Conservation (phyloP, 805 yeast species). For the Metschnikowia gruessii region DNA sequence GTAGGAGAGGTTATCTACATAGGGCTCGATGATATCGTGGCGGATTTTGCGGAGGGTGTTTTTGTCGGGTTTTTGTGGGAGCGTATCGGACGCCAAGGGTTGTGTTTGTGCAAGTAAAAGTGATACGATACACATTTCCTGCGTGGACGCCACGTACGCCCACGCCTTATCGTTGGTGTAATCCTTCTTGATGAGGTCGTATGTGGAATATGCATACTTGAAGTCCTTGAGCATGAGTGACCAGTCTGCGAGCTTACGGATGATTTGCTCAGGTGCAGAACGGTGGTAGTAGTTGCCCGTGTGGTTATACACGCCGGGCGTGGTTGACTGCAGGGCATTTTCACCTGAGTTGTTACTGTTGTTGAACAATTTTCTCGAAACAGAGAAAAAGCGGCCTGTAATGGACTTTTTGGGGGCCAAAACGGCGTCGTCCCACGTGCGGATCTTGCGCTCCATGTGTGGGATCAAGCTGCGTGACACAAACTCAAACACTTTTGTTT, state of each 20-base stretch:
- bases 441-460: slow-evolving; percentile 79
- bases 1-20: slow-evolving; percentile 69
- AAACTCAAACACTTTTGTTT: slow-evolving; percentile 44
- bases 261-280: slow-evolving; percentile 63
- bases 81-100: slow-evolving; percentile 17
- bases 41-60: slow-evolving; percentile 47
- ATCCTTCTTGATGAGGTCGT: slow-evolving; percentile 79
- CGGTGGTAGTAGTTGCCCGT: slow-evolving; percentile 58
- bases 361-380: slow-evolving; percentile 55
- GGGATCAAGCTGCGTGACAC: slow-evolving; percentile 59
- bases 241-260: slow-evolving; percentile 89
- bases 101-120: slow-evolving; percentile 58
- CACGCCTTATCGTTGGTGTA: slow-evolving; percentile 75
- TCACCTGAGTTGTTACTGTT: slow-evolving; percentile 28
- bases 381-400: slow-evolving; percentile 70
- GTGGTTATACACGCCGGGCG: slow-evolving; percentile 42
- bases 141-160: slow-evolving; percentile 76
- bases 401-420: slow-evolving; percentile 74
- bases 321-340: slow-evolving; percentile 6
- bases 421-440: slow-evolving; percentile 80
- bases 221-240: slow-evolving; percentile 88
- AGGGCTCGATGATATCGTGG: slow-evolving; percentile 53
- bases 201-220: slow-evolving; percentile 76
- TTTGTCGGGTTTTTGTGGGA: slow-evolving; percentile 32
- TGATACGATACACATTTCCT: slow-evolving; percentile 82